A percentile compares a stretch with the other conserved stretches of the same genome.
phyloP scores from a whole-genome alignment of 1,284 basidiomycete species.

The Pulveroboletus sp. region DNA sequence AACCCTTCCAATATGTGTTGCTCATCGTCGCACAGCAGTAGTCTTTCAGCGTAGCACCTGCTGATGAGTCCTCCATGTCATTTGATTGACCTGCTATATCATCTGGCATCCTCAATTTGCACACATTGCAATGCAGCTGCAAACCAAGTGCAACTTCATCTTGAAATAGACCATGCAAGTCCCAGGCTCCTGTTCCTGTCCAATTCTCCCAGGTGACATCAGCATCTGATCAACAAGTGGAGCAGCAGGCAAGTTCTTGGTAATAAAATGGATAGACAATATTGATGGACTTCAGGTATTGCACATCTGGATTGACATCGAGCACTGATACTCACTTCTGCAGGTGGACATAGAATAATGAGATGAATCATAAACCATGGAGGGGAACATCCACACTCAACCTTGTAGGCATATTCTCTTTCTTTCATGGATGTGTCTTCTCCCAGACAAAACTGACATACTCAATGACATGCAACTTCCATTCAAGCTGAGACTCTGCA shows the following conservation, averaged over 20 bases:
- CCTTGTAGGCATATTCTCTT: not conserved
- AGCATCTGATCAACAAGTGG: constrained; percentile 11
- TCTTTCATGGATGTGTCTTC: constrained; percentile 4
- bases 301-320: constrained; percentile 2
- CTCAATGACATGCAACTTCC: constrained; percentile 23
- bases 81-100: not conserved
- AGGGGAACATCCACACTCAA: constrained; percentile 11
- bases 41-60: too few relatives aligned
- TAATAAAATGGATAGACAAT: constrained; percentile 28
- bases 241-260: constrained; percentile 17
- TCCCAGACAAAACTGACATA: constrained; percentile 23
- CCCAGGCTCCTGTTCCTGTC: constrained; percentile 22
- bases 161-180: constrained; percentile 19
- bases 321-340: not conserved
- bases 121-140: constrained; percentile 23
- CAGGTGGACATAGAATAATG: constrained; percentile 10
- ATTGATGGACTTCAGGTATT: constrained; percentile 28
- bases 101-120: not conserved
- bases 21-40: constrained; percentile 21
- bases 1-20: constrained; percentile 19
- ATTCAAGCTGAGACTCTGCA: constrained; percentile 17
- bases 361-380: constrained; percentile 16
- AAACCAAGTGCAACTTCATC: constrained; percentile 25
- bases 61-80: too few relatives aligned
- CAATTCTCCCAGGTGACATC: constrained; percentile 20